Evolutionary conservation across 2,329 filamentous ascomycete genomes (phyloP).

Genomic region (Alternaria atra): DNA sequence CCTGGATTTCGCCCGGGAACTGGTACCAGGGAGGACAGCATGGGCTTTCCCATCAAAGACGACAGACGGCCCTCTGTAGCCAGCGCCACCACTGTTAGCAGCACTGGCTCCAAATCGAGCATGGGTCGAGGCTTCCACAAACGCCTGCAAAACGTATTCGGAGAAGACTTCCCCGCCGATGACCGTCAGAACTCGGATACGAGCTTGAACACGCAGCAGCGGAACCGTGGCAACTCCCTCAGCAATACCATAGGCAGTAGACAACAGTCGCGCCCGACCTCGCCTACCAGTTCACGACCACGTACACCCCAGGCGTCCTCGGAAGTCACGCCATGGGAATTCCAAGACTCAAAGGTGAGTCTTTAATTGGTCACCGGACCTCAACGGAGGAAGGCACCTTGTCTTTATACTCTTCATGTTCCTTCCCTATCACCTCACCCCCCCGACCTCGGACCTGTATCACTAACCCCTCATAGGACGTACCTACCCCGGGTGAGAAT

Average conservation of each 20-base stretch:
- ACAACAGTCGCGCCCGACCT: constrained; percentile 65
- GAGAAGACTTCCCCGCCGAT: constrained; percentile 81
- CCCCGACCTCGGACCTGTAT: constrained; percentile 11
- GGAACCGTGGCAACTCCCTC: constrained; percentile 85
- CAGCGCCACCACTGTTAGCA: constrained; percentile 86
- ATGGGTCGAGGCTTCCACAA: constrained; percentile 74
- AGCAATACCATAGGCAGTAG: constrained; percentile 66
- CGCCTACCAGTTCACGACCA: constrained; percentile 78
- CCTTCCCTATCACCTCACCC: not conserved
- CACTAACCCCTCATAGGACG: constrained; percentile 34
- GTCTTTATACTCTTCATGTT: not conserved
- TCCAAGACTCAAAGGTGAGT: constrained; percentile 82
- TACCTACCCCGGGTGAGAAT: constrained; percentile 45
- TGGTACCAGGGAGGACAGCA: constrained; percentile 58
- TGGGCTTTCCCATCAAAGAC: constrained; percentile 62
- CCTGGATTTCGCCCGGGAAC: constrained; percentile 71
- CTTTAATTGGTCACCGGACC: not conserved
- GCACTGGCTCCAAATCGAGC: constrained; percentile 79
- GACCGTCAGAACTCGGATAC: constrained; percentile 74
- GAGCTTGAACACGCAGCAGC: constrained; percentile 63
- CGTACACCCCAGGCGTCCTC: constrained; percentile 87
- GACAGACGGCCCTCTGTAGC: constrained; percentile 86
- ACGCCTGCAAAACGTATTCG: constrained; percentile 90
- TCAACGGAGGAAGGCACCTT: not conserved
- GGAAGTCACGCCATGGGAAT: constrained; percentile 97